Base-by-base conservation (phyloP, 345 rosid species). In the Eucalyptus viminalis region DNA sequence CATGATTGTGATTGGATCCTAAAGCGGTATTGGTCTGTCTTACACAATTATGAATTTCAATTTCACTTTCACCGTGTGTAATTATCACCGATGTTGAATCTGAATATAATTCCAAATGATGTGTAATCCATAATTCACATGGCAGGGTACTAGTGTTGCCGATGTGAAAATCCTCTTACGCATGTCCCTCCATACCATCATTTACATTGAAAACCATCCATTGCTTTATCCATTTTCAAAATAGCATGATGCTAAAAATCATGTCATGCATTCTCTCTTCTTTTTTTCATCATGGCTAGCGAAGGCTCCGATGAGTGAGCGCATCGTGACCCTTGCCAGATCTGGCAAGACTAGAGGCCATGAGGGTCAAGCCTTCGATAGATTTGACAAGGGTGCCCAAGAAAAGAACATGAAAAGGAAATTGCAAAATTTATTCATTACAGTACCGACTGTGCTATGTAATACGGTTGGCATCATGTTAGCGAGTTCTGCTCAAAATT, bases 361-460 rank as follows among this genome's bases (percentile, higher is more conserved):
- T 3, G 21, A 65, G 37, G 3, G 72, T 29, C 9, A 8, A n/a
- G 40, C 22, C 9, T 31, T 67, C 12, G 2, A 19, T 9, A 4
- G 22, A 16, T 31, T 8, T 3, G 4, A 5, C 22, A 16, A 16
- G 7, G 12, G 13, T 1, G 2, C 4, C 37, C 43, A 69, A 9
- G 40, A 72, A 72, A 72, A 16, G 1, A 69, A 34, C 24, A 34
- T 9, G 44, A 37, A 34, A 69, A 19, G 37, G 3, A 29, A 60
- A 22, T 53, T 27, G 1, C 29, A 19, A 34, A 69, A 72, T 3
- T 72, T 17, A 9, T 34, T 19, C 2, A 19, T 37, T 11, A 11
- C 7, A 69, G 0, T 2, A 3, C 0, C 1, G 2, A 5, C 0
- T 3, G 0, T 17, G 14, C 7, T 7, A 17, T 9, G 40, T 62